These are phyloP conservation scores for Peronospora tabacina DNA, from an alignment of 352 stramenopile species.

Conservation along the genomic window DNA sequence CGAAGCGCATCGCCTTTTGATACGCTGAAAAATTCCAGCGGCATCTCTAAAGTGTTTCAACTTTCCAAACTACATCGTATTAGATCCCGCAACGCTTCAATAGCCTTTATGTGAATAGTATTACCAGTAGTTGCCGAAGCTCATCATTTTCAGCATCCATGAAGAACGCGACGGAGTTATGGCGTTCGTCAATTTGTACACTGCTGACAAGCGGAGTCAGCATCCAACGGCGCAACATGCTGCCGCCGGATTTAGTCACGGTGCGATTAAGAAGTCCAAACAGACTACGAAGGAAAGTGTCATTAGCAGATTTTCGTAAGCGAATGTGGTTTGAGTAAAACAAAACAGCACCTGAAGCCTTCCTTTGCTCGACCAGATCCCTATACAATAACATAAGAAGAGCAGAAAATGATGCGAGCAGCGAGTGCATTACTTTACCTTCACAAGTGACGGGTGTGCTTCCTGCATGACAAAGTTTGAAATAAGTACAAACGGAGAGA, in stretches of 20 bases:
- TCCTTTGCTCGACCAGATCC: constrained; percentile 69
- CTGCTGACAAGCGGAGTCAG: constrained; percentile 52
- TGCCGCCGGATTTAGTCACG: constrained; percentile 55
- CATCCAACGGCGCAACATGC: constrained; percentile 72
- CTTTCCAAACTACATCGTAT: constrained; percentile 35
- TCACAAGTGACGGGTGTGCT: constrained; percentile 67
- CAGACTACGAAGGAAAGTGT: constrained; percentile 31
- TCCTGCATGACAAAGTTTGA: constrained; percentile 34
- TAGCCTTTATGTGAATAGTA: background rate
- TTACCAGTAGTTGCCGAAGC: constrained; percentile 51
- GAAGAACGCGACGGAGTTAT: constrained; percentile 58
- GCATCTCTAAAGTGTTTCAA: constrained; percentile 64
- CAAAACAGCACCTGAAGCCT: constrained; percentile 57
- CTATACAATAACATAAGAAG: constrained; percentile 21
- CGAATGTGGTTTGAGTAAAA: background rate
- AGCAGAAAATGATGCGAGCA: background rate
- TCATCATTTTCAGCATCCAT: constrained; percentile 41
- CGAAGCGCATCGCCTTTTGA: constrained; percentile 57
- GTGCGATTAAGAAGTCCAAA: constrained; percentile 77
- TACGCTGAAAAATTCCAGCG: constrained; percentile 47
- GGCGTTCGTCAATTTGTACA: constrained; percentile 42
- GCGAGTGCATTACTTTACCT: constrained; percentile 29
- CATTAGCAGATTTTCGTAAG: constrained; percentile 1
- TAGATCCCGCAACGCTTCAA: background rate
- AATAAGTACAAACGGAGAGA: constrained; percentile 7